Percentiles rank a stretch among this genome's conserved stretches.
These are phyloP conservation scores for Cryomyces minteri DNA, from an alignment of 495 filamentous ascomycete genomes.

Conservation along the genomic window DNA sequence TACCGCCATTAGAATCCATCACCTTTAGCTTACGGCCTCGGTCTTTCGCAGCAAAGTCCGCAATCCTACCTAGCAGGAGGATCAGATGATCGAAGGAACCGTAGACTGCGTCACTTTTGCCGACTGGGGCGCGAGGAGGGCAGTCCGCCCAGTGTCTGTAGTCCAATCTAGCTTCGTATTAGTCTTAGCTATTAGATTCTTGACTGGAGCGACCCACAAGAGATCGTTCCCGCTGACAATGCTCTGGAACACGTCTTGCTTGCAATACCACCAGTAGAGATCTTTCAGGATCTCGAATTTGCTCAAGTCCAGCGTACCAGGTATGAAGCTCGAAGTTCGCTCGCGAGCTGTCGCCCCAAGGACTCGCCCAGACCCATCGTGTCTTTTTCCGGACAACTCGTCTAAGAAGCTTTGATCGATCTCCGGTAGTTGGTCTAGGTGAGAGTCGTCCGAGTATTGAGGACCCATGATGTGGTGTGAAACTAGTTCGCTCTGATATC, in stretches of 20 bases:
- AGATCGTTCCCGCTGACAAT: constrained; percentile 69
- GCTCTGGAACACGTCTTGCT: constrained; percentile 85
- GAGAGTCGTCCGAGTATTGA: background rate
- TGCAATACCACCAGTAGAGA: constrained; percentile 91
- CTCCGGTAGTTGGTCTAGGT: constrained; percentile 7
- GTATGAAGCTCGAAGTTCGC: background rate
- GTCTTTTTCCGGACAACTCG: constrained; percentile 14
- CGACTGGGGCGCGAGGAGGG: constrained; percentile 64
- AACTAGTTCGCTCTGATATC: background rate
- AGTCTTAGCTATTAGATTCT: background rate
- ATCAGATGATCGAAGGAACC: constrained; percentile 75
- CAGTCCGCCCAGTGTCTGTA: constrained; percentile 68
- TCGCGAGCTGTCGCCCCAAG: constrained; percentile 1
- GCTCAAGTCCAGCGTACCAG: constrained; percentile 13
- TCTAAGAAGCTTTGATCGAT: constrained; percentile 19
- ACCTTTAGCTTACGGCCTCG: constrained; percentile 54
- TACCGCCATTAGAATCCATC: constrained; percentile 30
- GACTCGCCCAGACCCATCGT: constrained; percentile 14
- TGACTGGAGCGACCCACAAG: constrained; percentile 38
- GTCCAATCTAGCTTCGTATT: constrained; percentile 61
- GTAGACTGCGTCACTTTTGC: constrained; percentile 62
- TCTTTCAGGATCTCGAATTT: constrained; percentile 66
- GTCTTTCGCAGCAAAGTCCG: constrained; percentile 65
- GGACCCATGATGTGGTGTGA: background rate
- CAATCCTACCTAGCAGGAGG: constrained; percentile 64